A percentile compares a stretch with the other conserved stretches of the same genome.
phyloP scores from a whole-genome alignment of 2,329 filamentous ascomycete genomes.

The Cercospora sesami region DNA sequence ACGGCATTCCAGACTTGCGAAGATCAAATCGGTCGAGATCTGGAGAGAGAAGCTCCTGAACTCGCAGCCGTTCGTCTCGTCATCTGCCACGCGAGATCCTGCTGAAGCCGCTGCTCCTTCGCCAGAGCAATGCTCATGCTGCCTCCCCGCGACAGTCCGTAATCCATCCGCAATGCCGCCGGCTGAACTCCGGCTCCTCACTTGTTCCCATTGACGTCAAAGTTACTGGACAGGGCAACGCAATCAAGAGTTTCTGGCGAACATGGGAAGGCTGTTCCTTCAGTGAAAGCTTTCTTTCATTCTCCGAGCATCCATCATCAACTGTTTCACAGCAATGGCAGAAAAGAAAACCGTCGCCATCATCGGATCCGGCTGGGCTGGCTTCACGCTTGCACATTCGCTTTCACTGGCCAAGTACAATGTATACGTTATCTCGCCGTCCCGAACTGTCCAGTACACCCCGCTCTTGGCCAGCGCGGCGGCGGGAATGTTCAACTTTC shows the following conservation, averaged over 20 bases:
- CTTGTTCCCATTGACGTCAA: not conserved
- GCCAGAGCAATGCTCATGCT: not conserved
- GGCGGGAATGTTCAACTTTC: constrained; percentile 48
- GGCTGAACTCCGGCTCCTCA: not conserved
- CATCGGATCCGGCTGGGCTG: constrained; percentile 42
- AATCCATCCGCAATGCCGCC: not conserved
- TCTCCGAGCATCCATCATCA: not conserved
- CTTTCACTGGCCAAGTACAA: constrained; percentile 41
- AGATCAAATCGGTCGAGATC: not conserved
- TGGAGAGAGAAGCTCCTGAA: not conserved
- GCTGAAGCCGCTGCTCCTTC: not conserved
- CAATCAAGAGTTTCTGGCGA: not conserved
- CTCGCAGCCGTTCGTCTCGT: not conserved
- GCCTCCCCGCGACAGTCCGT: not conserved
- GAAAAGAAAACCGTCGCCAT: constrained; percentile 29
- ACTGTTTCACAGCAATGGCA: constrained; percentile 1
- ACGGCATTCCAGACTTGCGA: not conserved
- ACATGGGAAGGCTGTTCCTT: not conserved
- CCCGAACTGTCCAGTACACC: constrained; percentile 48
- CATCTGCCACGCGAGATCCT: not conserved
- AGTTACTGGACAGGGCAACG: not conserved
- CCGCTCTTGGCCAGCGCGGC: constrained; percentile 50
- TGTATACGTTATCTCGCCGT: constrained; percentile 46
- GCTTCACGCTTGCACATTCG: constrained; percentile 42
- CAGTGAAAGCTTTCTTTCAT: not conserved